These are phyloP conservation scores for Teunomyces gatunensis DNA, from an alignment of 805 yeast genomes.

Conservation along the genomic window DNA sequence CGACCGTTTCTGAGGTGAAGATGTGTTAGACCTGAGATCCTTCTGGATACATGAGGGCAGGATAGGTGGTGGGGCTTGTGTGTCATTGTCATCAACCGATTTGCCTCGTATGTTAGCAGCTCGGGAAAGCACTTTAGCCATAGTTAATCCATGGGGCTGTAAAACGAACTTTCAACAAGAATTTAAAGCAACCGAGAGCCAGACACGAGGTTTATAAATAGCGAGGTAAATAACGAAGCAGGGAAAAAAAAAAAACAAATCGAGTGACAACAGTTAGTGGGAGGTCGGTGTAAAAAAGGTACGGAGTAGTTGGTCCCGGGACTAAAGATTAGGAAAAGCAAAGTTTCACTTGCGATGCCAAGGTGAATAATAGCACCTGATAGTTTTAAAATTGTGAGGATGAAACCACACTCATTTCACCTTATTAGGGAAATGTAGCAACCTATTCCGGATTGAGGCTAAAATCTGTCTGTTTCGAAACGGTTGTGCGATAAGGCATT, in stretches of 20 bases:
- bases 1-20: constrained; percentile 3
- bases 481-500: not conserved
- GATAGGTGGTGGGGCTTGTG: constrained; percentile 2
- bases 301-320: not conserved
- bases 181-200: not conserved
- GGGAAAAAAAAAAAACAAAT: not conserved
- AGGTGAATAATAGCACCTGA: not conserved
- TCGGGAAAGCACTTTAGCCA: constrained; percentile 19
- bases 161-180: not conserved
- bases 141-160: constrained; percentile 5
- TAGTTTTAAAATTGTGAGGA: not conserved
- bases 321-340: not conserved
- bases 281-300: not conserved
- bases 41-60: constrained; percentile 4
- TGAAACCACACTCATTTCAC: not conserved
- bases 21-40: constrained; percentile 1
- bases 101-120: constrained; percentile 14
- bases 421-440: not conserved
- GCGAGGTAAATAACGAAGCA: not conserved
- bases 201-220: not conserved
- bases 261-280: not conserved
- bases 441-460: not conserved
- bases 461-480: not conserved
- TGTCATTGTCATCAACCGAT: constrained; percentile 1
- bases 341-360: not conserved